phyloP scores from a whole-genome alignment of 371 early-diverging fungal species.

The Haplosporangium sp. region DNA sequence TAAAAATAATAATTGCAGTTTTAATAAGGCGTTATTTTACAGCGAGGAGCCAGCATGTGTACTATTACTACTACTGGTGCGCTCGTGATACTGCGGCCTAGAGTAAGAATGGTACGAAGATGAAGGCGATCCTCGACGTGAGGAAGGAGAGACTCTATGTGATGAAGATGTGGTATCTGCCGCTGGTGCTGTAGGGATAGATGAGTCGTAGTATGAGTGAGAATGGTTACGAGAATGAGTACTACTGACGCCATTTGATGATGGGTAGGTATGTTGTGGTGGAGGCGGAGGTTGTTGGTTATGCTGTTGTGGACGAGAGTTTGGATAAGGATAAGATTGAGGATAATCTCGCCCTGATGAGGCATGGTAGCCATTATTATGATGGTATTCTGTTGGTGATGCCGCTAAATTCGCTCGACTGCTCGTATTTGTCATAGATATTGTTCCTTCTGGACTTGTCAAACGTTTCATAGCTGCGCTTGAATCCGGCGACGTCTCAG shows the following conservation, averaged over 20 bases:
- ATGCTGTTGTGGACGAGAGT: slow-evolving; percentile 1
- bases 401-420: neutral
- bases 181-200: slow-evolving; percentile 23
- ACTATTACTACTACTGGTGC: slow-evolving; percentile 12
- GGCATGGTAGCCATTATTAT: slow-evolving; percentile 9
- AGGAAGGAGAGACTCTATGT: slow-evolving; percentile 5
- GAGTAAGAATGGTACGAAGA: slow-evolving; percentile 10
- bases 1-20: neutral
- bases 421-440: slow-evolving; percentile 10
- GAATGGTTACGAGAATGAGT: slow-evolving; percentile 16
- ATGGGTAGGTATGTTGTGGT: slow-evolving; percentile 11
- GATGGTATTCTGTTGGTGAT: slow-evolving; percentile 1
- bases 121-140: slow-evolving; percentile 5
- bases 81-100: slow-evolving; percentile 26
- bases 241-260: slow-evolving; percentile 1
- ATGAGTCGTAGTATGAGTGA: slow-evolving; percentile 12
- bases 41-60: slow-evolving; percentile 6
- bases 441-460: slow-evolving; percentile 38
- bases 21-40: neutral
- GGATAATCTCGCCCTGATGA: slow-evolving; percentile 1
- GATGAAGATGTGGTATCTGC: slow-evolving; percentile 1
- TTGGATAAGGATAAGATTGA: slow-evolving; percentile 4
- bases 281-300: slow-evolving; percentile 7
- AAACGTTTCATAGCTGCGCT: slow-evolving; percentile 20
- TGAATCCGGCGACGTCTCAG: neutral